A percentile compares a stretch with the other conserved stretches of the same genome.
Evolutionary conservation across 805 yeast species (phyloP).

Genomic region (Metschnikowia noctiluminum): DNA sequence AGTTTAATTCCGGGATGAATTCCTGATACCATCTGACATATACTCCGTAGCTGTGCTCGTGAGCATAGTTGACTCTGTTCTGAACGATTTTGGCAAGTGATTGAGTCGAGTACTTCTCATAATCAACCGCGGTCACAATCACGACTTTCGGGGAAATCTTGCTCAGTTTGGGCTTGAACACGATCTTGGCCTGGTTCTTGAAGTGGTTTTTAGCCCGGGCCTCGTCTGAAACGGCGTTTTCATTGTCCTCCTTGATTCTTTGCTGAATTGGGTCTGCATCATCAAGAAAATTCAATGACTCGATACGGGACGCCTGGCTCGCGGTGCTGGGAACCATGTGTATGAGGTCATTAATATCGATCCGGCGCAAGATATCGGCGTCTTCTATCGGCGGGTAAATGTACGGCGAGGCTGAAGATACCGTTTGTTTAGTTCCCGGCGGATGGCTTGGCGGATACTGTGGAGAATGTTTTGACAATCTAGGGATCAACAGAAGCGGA

Average conservation of each 20-base stretch:
- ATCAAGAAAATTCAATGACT: slow-evolving; percentile 43
- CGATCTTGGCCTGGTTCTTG: slow-evolving; percentile 62
- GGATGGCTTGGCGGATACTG: slow-evolving; percentile 34
- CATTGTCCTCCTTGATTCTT: slow-evolving; percentile 43
- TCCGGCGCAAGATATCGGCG: slow-evolving; percentile 55
- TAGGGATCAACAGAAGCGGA: slow-evolving; percentile 5
- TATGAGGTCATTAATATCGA: slow-evolving; percentile 42
- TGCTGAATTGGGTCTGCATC: slow-evolving; percentile 36
- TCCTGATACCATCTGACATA: slow-evolving; percentile 86
- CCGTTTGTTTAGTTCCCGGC: slow-evolving; percentile 27
- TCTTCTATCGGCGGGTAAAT: slow-evolving; percentile 78
- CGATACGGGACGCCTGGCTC: slow-evolving; percentile 11
- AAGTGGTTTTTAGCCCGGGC: slow-evolving; percentile 52
- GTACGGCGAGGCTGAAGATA: slow-evolving; percentile 48
- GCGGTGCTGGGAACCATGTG: slow-evolving; percentile 29
- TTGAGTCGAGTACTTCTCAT: slow-evolving; percentile 56
- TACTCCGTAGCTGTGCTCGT: slow-evolving; percentile 73
- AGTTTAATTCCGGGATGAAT: slow-evolving; percentile 58
- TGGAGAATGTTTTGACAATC: background rate
- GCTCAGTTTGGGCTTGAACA: slow-evolving; percentile 35
- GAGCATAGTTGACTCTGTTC: slow-evolving; percentile 86
- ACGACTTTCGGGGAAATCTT: slow-evolving; percentile 60
- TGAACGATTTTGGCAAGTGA: slow-evolving; percentile 70
- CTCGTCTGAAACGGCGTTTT: slow-evolving; percentile 42
- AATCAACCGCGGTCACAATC: slow-evolving; percentile 77